A percentile compares a stretch with the other conserved stretches of the same genome.
Evolutionary conservation across 495 filamentous ascomycete species (phyloP).

Genomic region (Lasiosphaeriaceae sp.): DNA sequence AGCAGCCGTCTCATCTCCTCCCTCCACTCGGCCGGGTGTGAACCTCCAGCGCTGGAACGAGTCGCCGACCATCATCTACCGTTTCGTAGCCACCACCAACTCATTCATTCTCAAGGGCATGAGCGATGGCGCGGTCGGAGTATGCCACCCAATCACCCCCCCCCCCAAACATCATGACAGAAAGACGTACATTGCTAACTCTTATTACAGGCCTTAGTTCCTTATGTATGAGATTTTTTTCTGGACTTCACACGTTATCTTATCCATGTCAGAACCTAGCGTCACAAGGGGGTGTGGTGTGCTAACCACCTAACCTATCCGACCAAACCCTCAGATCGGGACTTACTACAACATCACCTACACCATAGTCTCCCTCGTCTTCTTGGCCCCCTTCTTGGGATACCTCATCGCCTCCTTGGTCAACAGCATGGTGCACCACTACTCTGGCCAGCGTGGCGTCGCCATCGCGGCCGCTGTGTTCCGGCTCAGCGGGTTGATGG

Average conservation of each 20-base stretch:
- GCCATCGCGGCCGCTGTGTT: slow-evolving; percentile 61
- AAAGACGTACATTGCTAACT: background rate
- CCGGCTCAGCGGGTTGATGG: slow-evolving; percentile 63
- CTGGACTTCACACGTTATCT: background rate
- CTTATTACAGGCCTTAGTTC: slow-evolving; percentile 2
- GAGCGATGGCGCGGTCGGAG: slow-evolving; percentile 79
- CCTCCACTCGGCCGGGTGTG: no score
- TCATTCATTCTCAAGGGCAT: slow-evolving; percentile 74
- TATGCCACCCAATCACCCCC: slow-evolving; percentile 38
- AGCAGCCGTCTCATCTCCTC: no score
- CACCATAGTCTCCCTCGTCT: slow-evolving; percentile 73
- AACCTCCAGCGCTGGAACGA: slow-evolving; percentile 63
- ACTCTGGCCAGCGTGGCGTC: slow-evolving; percentile 69
- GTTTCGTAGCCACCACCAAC: slow-evolving; percentile 65
- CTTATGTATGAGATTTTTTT: background rate
- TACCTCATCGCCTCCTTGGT: slow-evolving; percentile 76
- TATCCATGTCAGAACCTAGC: background rate
- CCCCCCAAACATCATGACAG: background rate
- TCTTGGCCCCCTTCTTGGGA: slow-evolving; percentile 74
- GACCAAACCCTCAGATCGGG: slow-evolving; percentile 44
- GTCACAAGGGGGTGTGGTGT: no score
- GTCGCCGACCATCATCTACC: slow-evolving; percentile 59
- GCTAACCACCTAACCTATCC: background rate
- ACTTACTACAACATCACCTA: slow-evolving; percentile 69
- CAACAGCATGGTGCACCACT: slow-evolving; percentile 54